Percentiles rank a stretch among this genome's conserved stretches.
phyloP scores from a whole-genome alignment of 495 filamentous ascomycete species.

The Penicillium chermesinum region DNA sequence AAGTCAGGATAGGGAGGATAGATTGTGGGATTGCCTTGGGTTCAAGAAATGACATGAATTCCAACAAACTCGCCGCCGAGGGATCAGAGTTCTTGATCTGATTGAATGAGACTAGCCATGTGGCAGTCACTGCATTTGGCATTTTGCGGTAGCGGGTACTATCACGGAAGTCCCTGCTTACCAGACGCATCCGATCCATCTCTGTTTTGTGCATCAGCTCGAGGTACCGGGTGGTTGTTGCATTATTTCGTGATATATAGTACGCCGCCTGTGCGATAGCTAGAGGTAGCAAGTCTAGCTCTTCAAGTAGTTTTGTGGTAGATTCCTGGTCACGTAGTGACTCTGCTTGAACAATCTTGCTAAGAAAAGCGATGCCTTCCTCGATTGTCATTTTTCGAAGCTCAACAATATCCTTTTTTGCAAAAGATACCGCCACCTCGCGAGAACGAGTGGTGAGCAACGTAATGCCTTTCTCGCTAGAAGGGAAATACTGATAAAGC shows the following conservation, averaged over 20 bases:
- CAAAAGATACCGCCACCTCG: constrained; percentile 17
- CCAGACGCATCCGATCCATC: constrained; percentile 25
- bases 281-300: constrained; percentile 26
- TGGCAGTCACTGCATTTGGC: constrained; percentile 45
- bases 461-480: constrained; percentile 20
- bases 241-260: constrained; percentile 31
- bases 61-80: constrained; percentile 33
- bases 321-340: constrained; percentile 7
- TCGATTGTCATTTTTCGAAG: constrained; percentile 6
- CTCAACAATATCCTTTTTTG: constrained; percentile 16
- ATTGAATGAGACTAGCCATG: constrained; percentile 48
- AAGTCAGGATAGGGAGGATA: constrained; percentile 13
- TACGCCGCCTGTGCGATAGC: constrained; percentile 32
- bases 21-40: constrained; percentile 29
- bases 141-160: constrained; percentile 29
- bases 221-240: constrained; percentile 38
- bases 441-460: constrained; percentile 25
- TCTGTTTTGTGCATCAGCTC: constrained; percentile 34
- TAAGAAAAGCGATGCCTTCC: constrained; percentile 15
- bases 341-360: constrained; percentile 8
- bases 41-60: constrained; percentile 42
- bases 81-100: constrained; percentile 33
- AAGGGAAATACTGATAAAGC: constrained; percentile 18
- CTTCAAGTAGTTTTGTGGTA: constrained; percentile 15
- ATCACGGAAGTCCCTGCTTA: constrained; percentile 44